phyloP scores from a whole-genome alignment of 169 alveolate species.

The Toxoplasma gondii region DNA sequence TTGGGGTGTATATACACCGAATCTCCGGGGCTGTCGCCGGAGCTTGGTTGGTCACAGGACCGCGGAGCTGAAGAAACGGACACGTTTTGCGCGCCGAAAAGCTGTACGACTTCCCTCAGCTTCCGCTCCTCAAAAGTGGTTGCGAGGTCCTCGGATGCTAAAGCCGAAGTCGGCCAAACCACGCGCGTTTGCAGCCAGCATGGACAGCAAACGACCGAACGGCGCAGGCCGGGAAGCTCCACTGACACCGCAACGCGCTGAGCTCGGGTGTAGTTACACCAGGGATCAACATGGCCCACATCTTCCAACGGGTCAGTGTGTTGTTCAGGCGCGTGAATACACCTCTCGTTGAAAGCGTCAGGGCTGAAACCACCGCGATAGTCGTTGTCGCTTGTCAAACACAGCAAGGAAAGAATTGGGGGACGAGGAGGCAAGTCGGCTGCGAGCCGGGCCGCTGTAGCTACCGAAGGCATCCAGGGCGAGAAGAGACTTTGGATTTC shows the following conservation, averaged over 20 bases:
- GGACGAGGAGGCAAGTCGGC: slow-evolving; percentile 35
- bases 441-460: not conserved
- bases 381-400: not conserved
- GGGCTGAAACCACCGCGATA: not conserved
- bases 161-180: slow-evolving; percentile 24
- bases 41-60: too few species aligned
- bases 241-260: not conserved
- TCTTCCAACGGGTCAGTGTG: not conserved
- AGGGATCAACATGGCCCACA: not conserved
- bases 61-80: not conserved
- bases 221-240: not conserved
- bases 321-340: not conserved
- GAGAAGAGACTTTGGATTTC: not conserved
- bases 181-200: slow-evolving; percentile 39
- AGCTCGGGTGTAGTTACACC: not conserved
- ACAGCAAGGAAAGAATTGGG: not conserved
- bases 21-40: too few species aligned
- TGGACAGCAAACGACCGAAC: not conserved
- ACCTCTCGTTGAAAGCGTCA: not conserved
- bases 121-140: not conserved
- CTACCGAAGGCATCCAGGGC: not conserved
- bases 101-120: not conserved
- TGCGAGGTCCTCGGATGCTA: not conserved
- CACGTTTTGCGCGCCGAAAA: not conserved
- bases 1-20: too few species aligned